Conservation (phyloP, 148 eudicot genomes). For the Mesembryanthemum crystallinum region DNA sequence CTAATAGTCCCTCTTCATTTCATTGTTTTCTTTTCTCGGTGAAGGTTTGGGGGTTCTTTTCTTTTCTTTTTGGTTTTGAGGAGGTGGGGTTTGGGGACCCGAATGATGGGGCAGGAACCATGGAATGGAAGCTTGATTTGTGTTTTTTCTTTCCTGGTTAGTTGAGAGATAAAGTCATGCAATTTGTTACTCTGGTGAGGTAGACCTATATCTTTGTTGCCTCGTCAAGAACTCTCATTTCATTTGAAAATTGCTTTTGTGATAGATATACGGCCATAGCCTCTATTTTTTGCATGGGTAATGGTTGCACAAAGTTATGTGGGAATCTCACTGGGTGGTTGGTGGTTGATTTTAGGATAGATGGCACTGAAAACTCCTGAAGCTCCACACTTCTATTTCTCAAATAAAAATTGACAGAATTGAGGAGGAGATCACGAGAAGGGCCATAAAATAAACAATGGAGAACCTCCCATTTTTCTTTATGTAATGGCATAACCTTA, state of each 20-base stretch:
- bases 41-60: background rate
- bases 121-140: background rate
- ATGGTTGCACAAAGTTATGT: no score
- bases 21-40: background rate
- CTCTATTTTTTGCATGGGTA: no score
- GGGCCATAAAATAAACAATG: background rate
- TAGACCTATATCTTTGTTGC: no score
- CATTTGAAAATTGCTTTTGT: no score
- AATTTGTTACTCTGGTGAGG: no score
- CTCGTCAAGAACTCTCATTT: no score
- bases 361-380: no score
- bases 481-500: background rate
- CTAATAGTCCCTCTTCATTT: background rate
- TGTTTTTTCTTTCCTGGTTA: background rate
- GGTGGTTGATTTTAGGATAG: no score
- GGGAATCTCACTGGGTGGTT: no score
- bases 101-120: background rate
- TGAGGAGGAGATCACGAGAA: no score
- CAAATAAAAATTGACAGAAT: background rate
- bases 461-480: background rate
- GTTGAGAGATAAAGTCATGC: no score
- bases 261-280: no score
- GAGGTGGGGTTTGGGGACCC: background rate
- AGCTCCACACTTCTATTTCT: background rate
- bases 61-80: background rate